phyloP scores from a whole-genome alignment of 2,329 filamentous ascomycete species.

The Thielaviopsis populi region DNA sequence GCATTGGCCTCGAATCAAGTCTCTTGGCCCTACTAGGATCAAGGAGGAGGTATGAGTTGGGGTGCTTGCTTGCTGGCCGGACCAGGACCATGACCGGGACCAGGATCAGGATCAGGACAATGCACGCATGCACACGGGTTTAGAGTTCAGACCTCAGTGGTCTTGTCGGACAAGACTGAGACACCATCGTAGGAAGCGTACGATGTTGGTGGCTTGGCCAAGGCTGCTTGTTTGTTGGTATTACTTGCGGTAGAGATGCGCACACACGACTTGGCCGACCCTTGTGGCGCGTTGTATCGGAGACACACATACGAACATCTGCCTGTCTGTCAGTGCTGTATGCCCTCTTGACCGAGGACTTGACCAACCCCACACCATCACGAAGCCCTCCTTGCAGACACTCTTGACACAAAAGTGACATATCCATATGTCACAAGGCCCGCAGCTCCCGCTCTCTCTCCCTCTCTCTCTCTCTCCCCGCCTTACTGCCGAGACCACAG shows the following conservation, averaged over 20 bases:
- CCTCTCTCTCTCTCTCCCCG: not conserved
- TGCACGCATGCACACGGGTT: too few relatives aligned
- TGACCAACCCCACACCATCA: not conserved
- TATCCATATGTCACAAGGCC: not conserved
- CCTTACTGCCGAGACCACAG: not conserved
- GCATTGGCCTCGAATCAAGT: not conserved
- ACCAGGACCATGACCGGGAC: too few relatives aligned
- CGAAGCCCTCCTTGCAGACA: not conserved
- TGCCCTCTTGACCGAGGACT: not conserved
- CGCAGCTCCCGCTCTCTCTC: not conserved
- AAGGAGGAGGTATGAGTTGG: not conserved
- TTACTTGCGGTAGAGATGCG: too few relatives aligned
- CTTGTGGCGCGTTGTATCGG: too few relatives aligned
- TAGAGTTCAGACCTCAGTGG: too few relatives aligned
- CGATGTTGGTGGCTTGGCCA: too few relatives aligned
- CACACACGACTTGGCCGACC: too few relatives aligned
- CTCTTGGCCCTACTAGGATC: not conserved
- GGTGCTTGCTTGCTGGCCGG: not conserved
- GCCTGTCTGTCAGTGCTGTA: not conserved
- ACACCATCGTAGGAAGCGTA: too few relatives aligned
- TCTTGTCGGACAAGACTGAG: too few relatives aligned
- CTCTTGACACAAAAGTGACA: not conserved
- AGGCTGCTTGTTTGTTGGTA: too few relatives aligned
- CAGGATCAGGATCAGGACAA: too few relatives aligned
- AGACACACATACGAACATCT: not conserved